Percentiles rank a stretch among this genome's conserved stretches.
Conservation (phyloP, 1,139 yeast genomes). For the Zygosaccharomyces pseudobailii region DNA sequence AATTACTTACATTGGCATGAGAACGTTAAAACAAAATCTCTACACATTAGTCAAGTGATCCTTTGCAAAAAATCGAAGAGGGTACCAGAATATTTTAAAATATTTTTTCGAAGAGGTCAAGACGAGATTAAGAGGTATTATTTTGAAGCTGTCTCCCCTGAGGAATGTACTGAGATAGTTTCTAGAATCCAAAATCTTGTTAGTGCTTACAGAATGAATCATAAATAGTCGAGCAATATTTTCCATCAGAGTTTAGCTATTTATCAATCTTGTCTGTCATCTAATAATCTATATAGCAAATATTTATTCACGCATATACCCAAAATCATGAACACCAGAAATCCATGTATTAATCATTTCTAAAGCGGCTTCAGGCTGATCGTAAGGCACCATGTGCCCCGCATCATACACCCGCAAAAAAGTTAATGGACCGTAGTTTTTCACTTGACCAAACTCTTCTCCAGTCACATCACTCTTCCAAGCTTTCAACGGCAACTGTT, state of each 20-base stretch:
- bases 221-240: conserved; percentile 45
- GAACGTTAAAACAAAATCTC: conserved; percentile 76
- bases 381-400: conserved; percentile 70
- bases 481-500: conserved; percentile 36
- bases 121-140: conserved; percentile 74
- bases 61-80: conserved; percentile 75
- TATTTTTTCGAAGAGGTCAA: conserved; percentile 62
- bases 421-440: conserved; percentile 48
- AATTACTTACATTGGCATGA: conserved; percentile 64
- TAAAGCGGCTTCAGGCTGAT: conserved; percentile 64
- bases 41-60: conserved; percentile 75
- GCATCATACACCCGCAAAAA: conserved; percentile 57
- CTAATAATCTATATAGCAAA: neutral
- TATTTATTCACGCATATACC: neutral
- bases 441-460: conserved; percentile 49
- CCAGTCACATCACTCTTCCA: conserved; percentile 40
- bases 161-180: conserved; percentile 72
- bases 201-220: conserved; percentile 46
- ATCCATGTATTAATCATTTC: conserved; percentile 76
- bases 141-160: conserved; percentile 63
- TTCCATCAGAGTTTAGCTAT: neutral
- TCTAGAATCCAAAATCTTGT: conserved; percentile 53
- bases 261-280: neutral
- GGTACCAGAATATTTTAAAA: conserved; percentile 74
- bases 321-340: conserved; percentile 2